Base-by-base conservation (phyloP, 164 flowering plant genomes). In the Aristolochia californica region DNA sequence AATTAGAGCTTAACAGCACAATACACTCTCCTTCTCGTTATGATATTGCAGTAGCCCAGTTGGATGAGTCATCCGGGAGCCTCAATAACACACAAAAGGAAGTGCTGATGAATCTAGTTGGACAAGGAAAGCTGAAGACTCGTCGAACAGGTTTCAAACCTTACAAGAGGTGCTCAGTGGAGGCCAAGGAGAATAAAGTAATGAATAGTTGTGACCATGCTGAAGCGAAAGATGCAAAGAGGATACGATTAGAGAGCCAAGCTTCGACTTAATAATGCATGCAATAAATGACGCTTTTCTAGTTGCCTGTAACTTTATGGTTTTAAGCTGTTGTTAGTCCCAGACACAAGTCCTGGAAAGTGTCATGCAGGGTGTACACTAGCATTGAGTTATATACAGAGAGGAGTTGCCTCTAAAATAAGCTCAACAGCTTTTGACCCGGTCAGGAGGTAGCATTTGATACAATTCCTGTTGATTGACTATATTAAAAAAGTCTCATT, bases 141-240 rank as follows among this genome's bases (percentile, higher is more conserved):
- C 71, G 79, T 16, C 69, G 81, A 68, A 83, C 85, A 34, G 97
- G 98, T 17, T 93, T 93, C 66, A 88, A 83, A 69, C 98, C 98
- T 11, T 93, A 93, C 81, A 93, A 93, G 67, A 81, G 97, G 67
- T 88, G 95, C 71, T 83, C 89, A 10, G 61, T 75, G 56, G 96
- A 88, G 70, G 87, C 81, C 53, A 85, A 79, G 62, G 97, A 83
- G 65, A 68, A 61, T 56, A 60, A 76, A 58, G 49, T 74, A 40
- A 57, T 64, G 44, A 72, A 53, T 53, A 60, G 64, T 55, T 51
- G 67, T 64, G 55, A 60, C 73, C 83, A 78, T 65, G 72, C 60
- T 26, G 87, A 78, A 63, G 89, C 81, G 70, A 84, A 74, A 54
- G 77, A 70, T 47, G 74, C 80, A 43, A 91, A 88, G 74, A 74